phyloP scores from a whole-genome alignment of 441 rosid species.

The Omphalea diandra region DNA sequence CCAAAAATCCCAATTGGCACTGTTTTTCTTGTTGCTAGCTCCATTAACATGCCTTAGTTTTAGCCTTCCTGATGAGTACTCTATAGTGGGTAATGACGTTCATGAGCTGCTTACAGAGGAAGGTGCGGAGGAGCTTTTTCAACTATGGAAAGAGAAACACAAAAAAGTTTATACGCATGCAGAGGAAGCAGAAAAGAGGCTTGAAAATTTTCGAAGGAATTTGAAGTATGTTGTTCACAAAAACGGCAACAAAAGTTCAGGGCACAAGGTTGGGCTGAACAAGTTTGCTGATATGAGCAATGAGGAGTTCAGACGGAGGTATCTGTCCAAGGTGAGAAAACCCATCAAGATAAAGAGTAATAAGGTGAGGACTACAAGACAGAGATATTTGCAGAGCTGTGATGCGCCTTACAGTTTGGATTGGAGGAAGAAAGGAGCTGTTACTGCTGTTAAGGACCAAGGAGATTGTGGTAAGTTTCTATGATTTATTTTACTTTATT shows the following conservation, averaged over 20 bases:
- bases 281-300: conserved; percentile 70
- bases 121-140: conserved; percentile 43
- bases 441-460: conserved; percentile 59
- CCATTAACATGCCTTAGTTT: conserved; percentile 28
- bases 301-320: conserved; percentile 51
- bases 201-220: conserved; percentile 44
- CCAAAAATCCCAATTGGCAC: conserved; percentile 20
- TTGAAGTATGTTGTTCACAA: conserved; percentile 51
- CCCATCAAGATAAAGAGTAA: conserved; percentile 30
- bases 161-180: conserved; percentile 42
- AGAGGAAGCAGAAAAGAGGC: conserved; percentile 46
- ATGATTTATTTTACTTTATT: not conserved
- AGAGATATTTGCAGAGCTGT: conserved; percentile 30
- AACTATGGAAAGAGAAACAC: conserved; percentile 48
- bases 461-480: conserved; percentile 52
- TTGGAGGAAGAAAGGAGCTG: conserved; percentile 63
- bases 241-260: conserved; percentile 25
- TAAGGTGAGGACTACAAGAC: conserved; percentile 9
- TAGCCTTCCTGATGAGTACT: conserved; percentile 39
- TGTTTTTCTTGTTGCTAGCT: conserved; percentile 30
- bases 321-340: conserved; percentile 52
- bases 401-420: conserved; percentile 55
- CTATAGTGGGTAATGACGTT: conserved; percentile 35
- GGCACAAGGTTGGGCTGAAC: conserved; percentile 53
- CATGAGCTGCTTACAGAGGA: conserved; percentile 43